Percentiles rank a stretch among this genome's conserved stretches.
These are phyloP conservation scores for Helicostylum pulchrum DNA, from an alignment of 192 early-diverging fungal genomes.

Conservation along the genomic window DNA sequence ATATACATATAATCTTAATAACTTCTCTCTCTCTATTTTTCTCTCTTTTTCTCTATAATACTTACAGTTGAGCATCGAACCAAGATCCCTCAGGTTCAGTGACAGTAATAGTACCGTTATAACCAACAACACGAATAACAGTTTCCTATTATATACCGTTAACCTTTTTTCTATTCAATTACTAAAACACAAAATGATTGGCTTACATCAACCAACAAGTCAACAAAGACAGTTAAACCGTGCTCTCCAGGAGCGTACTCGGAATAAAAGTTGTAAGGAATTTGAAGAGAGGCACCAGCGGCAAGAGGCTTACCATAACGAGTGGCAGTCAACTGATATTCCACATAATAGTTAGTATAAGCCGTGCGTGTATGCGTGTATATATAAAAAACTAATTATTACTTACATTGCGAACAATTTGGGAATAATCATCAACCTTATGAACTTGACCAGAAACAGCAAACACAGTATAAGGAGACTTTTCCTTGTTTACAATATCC, in stretches of 20 bases:
- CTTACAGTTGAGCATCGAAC: conserved; percentile 58
- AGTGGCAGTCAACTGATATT: conserved; percentile 34
- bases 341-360: not conserved
- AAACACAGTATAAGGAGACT: conserved; percentile 26
- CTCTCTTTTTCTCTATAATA: conserved; percentile 7
- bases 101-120: conserved; percentile 43
- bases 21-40: not conserved
- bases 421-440: conserved; percentile 28
- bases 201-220: conserved; percentile 42
- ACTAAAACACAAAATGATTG: not conserved
- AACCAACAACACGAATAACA: conserved; percentile 40
- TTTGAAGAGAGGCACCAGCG: conserved; percentile 30
- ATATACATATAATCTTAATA: not conserved
- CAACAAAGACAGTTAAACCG: conserved; percentile 42
- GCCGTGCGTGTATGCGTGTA: not conserved
- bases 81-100: conserved; percentile 47
- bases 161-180: not conserved
- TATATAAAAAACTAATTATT: not conserved
- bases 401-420: conserved; percentile 42
- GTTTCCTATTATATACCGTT: conserved; percentile 25
- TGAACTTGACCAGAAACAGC: conserved; percentile 31
- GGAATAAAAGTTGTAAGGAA: conserved; percentile 46
- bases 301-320: conserved; percentile 34
- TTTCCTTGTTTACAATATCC: conserved; percentile 40
- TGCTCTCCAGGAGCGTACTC: conserved; percentile 45